Evolutionary conservation across 2,329 filamentous ascomycete genomes (phyloP).

Genomic region (Myotisia sp.): DNA sequence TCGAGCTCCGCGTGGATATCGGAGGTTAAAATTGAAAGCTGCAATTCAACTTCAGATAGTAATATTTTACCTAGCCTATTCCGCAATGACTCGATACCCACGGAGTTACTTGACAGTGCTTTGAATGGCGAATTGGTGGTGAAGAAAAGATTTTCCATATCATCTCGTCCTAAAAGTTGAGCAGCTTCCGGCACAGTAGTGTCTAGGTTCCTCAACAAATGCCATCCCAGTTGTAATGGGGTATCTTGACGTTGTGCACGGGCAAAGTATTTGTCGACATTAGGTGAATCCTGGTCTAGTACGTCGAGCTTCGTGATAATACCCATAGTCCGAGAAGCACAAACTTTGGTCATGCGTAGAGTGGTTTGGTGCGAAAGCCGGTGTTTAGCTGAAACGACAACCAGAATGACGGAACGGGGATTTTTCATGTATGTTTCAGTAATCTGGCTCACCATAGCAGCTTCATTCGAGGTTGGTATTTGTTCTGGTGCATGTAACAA

Average conservation of each 20-base stretch:
- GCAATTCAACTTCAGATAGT: conserved; percentile 20
- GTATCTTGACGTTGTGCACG: conserved; percentile 30
- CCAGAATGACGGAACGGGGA: conserved; percentile 33
- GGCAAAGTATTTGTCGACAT: conserved; percentile 22
- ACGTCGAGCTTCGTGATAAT: conserved; percentile 37
- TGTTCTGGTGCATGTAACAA: conserved; percentile 41
- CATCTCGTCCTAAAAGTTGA: conserved; percentile 16
- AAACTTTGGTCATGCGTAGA: conserved; percentile 22
- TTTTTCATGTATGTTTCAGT: conserved; percentile 29
- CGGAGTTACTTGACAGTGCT: conserved; percentile 14
- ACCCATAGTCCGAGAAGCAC: conserved; percentile 26
- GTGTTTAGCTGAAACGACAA: conserved; percentile 33
- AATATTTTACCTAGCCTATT: conserved; percentile 23
- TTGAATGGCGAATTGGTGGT: conserved; percentile 16
- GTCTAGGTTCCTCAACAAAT: conserved; percentile 34
- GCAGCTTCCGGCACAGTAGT: conserved; percentile 20
- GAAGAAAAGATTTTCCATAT: conserved; percentile 24
- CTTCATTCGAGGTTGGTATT: conserved; percentile 40
- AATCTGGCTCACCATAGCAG: conserved; percentile 38
- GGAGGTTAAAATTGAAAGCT: conserved; percentile 25
- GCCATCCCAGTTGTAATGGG: conserved; percentile 35
- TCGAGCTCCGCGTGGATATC: conserved; percentile 23
- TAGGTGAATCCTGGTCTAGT: conserved; percentile 23
- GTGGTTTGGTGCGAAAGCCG: conserved; percentile 32
- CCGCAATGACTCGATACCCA: conserved; percentile 22